Percentiles rank a stretch among this genome's conserved stretches.
Evolutionary conservation across 139 green algal species (phyloP).

Genomic region (Chlorella sp.): DNA sequence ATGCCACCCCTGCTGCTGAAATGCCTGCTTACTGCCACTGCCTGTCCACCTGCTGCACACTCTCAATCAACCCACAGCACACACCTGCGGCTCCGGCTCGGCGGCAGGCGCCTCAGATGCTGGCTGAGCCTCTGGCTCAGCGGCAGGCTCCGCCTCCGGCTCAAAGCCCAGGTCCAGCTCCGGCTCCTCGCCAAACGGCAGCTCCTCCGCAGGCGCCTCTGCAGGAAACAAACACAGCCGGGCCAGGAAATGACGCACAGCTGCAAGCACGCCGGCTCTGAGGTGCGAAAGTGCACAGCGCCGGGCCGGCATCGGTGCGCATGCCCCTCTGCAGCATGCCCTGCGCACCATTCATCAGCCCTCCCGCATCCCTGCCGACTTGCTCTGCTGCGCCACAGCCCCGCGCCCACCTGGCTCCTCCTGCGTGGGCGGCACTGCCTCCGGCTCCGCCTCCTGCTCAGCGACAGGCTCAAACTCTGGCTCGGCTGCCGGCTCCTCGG

Average conservation of each 20-base stretch:
- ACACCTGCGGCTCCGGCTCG: not conserved
- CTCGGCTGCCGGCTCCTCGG: not conserved
- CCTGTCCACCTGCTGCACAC: not conserved
- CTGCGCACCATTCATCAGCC: not conserved
- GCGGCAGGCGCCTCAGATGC: not conserved
- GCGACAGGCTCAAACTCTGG: not conserved
- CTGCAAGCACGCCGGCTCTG: no score
- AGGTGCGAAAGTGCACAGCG: not conserved
- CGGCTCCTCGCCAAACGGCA: not conserved
- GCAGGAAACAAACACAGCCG: not conserved
- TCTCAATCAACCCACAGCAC: not conserved
- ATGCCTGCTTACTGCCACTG: no score
- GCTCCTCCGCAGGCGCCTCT: constrained; percentile 7
- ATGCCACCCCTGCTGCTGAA: no score
- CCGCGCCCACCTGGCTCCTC: constrained; percentile 12
- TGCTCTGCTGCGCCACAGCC: no score
- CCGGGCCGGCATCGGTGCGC: not conserved
- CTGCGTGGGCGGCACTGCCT: constrained; percentile 24
- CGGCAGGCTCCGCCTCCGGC: constrained; percentile 4
- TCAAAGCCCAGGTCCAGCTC: not conserved
- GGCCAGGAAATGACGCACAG: not conserved
- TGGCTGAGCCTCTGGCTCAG: not conserved
- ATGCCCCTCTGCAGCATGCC: not conserved
- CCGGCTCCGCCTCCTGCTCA: not conserved
- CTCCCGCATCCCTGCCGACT: not conserved